Conservation (phyloP, 352 stramenopile species). For the Phytophthora sp. region DNA sequence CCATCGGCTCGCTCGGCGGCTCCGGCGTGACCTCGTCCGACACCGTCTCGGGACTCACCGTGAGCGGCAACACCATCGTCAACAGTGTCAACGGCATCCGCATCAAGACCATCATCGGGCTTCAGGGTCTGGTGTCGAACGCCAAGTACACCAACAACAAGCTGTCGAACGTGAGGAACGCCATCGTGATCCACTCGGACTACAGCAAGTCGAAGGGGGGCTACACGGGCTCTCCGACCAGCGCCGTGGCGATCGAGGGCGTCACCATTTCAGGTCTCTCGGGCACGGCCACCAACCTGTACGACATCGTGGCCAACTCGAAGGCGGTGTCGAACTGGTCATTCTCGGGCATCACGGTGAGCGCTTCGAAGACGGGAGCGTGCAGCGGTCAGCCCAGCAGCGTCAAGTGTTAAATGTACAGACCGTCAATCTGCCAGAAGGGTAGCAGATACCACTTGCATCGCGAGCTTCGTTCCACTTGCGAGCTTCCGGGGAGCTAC, state of each 20-base stretch:
- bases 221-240: neutral
- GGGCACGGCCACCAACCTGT: conserved; percentile 19
- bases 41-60: conserved; percentile 21
- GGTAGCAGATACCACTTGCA: too few relatives aligned
- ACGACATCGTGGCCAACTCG: conserved; percentile 22
- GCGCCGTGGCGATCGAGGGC: neutral
- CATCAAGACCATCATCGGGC: neutral
- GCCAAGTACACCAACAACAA: conserved; percentile 1
- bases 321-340: conserved; percentile 17
- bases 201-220: conserved; percentile 15
- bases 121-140: neutral
- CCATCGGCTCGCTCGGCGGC: conserved; percentile 36
- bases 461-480: too few relatives aligned
- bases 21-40: neutral
- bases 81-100: conserved; percentile 6
- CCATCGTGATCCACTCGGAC: conserved; percentile 16
- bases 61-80: conserved; percentile 21
- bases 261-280: conserved; percentile 7
- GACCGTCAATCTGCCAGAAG: neutral
- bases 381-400: neutral
- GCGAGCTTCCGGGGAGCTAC: too few relatives aligned
- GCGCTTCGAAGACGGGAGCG: neutral
- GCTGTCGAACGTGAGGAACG: neutral
- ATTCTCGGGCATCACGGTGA: neutral
- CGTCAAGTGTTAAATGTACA: neutral